Evolutionary conservation across 2,329 filamentous ascomycete species (phyloP), one percentile per base, ranked within the genome.

Genomic region (Dothidotthia symphoricarpi): DNA sequence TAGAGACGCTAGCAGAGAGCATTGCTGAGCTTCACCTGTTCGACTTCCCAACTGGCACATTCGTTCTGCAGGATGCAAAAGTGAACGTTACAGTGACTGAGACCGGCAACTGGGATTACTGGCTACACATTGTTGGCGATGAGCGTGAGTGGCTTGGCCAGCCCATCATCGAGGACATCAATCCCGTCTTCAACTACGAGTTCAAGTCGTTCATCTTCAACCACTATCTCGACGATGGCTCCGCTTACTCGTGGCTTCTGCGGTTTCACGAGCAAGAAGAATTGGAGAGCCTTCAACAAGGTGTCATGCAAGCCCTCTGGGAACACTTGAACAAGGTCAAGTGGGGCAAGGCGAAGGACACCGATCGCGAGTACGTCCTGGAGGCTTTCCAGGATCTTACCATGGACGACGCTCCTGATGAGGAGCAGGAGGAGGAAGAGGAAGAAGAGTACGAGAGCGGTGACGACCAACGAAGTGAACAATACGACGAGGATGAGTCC

Each of bases 121-220:
- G 89, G 89, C 74, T 98, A 22, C 88, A 96, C 60, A 84, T 97
- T 38, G 79, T 80, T 28, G 83, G 85, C 45, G 75, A 80, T 26
- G 81, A 87, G 24, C 83, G 82, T 57, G 82, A 90, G 36, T 96
- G 89, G 88, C 74, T 98, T 2, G 89, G 89, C 15, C 87, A 95
- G 49, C 78, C 85, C 2, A 81, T 98, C 19, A 75, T 89, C 19
- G 85, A 88, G 6, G 93, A 98, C 54, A 88, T 97, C 67, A 97
- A 97, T 57, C 93, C 93, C 0, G 90, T 98, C 14, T 98, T 97
- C 75, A 97, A 97, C 70, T 97, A 96, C 52, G 93, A 98, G 66
- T 97, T 91, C 57, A 76, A 95, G n/a, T 97, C 91, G 0, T 97
- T 97, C 65, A 96, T 98, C 59, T 98, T 98, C 77, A 98, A 98